Percentiles rank a stretch among this genome's conserved stretches.
Evolutionary conservation across 2,329 filamentous ascomycete species (phyloP).

Genomic region (Aspergillus sp.): DNA sequence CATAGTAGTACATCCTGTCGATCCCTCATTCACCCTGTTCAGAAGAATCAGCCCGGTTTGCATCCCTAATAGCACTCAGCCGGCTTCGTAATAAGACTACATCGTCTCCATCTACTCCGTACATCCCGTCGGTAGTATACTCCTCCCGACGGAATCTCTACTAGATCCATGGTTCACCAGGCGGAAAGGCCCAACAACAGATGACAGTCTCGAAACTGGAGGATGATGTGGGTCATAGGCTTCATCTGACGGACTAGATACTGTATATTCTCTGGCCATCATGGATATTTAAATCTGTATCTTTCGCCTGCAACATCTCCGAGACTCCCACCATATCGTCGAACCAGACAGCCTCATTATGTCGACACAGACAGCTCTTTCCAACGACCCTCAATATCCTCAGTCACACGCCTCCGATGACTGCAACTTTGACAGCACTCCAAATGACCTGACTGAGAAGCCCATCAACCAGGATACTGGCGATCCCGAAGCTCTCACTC

Average conservation of each 20-base stretch:
- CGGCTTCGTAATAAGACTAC: not conserved
- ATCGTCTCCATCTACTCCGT: not conserved
- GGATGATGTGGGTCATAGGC: not conserved
- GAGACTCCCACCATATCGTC: no score
- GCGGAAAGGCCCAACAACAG: not conserved
- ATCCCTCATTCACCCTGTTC: no score
- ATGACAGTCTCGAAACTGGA: not conserved
- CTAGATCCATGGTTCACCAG: not conserved
- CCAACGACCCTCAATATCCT: not conserved
- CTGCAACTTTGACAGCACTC: not conserved
- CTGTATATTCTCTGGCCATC: no score
- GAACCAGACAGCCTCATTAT: no score
- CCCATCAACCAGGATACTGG: not conserved
- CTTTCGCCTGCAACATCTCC: no score
- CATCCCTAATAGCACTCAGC: no score
- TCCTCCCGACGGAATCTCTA: not conserved
- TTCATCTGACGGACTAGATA: no score
- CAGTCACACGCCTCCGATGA: not conserved
- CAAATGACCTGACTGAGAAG: constrained; percentile 5
- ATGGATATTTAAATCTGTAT: no score
- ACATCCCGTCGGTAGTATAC: not conserved
- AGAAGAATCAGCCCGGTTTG: no score
- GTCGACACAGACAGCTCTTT: no score
- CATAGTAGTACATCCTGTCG: no score
- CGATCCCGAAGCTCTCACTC: constrained; percentile 14